Conservation (phyloP, 176 grass and related monocot species). For the Coix lacrymajobi region DNA sequence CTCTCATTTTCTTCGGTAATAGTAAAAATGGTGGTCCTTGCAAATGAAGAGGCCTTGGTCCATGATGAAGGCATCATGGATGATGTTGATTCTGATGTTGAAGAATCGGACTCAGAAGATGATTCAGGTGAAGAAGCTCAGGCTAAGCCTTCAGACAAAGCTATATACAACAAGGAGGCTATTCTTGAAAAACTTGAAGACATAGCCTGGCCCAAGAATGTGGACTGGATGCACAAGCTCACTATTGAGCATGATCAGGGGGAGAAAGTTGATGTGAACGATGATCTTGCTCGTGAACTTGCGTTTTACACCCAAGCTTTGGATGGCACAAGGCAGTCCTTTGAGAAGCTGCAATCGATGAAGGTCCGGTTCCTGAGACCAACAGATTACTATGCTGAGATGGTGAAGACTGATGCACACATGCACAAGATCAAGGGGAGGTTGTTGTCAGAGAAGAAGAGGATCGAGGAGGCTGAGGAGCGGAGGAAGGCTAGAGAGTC, state of each 20-base stretch:
- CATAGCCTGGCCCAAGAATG: slow-evolving; percentile 70
- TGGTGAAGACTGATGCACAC: slow-evolving; percentile 89
- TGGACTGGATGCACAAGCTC: slow-evolving; percentile 87
- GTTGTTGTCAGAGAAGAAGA: slow-evolving; percentile 78
- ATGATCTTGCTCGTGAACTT: slow-evolving; percentile 80
- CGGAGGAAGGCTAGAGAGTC: slow-evolving; percentile 81
- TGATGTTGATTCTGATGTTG: slow-evolving; percentile 31
- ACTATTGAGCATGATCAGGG: slow-evolving; percentile 54
- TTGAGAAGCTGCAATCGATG: slow-evolving; percentile 64
- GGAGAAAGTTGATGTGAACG: slow-evolving; percentile 73
- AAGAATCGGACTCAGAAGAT: slow-evolving; percentile 37
- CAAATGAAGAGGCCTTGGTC: slow-evolving; percentile 12
- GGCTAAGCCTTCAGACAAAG: slow-evolving; percentile 53
- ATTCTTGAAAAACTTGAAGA: slow-evolving; percentile 83
- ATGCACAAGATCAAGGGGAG: slow-evolving; percentile 93
- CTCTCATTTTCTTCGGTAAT: not conserved
- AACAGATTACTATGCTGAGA: slow-evolving; percentile 86
- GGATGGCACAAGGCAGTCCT: slow-evolving; percentile 60
- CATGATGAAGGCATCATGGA: slow-evolving; percentile 29
- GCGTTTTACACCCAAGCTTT: slow-evolving; percentile 90
- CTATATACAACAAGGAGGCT: slow-evolving; percentile 65
- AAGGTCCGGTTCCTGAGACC: slow-evolving; percentile 77
- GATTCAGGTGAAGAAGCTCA: slow-evolving; percentile 52
- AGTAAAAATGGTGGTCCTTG: slow-evolving; percentile 31
- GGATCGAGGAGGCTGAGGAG: slow-evolving; percentile 86